phyloP scores from a whole-genome alignment of 768 basidiomycete species.

The Pleurotus giganteus region DNA sequence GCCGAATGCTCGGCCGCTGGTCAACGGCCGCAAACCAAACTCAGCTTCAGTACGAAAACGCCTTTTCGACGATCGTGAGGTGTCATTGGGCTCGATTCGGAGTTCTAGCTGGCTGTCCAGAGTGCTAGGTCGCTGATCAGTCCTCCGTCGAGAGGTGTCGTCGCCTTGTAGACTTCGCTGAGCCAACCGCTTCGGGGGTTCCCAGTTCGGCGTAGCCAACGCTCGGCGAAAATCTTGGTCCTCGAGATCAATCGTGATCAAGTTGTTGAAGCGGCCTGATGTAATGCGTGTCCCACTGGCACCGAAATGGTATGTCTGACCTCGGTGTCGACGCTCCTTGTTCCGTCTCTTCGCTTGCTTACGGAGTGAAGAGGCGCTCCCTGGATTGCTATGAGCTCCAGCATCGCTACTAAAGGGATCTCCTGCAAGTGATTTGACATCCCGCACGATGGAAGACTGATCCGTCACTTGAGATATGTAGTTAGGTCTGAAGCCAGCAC shows the following conservation, averaged over 20 bases:
- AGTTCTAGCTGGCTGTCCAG: no score
- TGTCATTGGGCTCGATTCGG: background rate
- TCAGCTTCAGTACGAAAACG: constrained; percentile 36
- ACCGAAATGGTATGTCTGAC: constrained; percentile 37
- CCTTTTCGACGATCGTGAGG: background rate
- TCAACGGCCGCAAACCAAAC: constrained; percentile 48
- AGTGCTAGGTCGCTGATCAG: background rate
- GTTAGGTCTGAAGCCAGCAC: background rate
- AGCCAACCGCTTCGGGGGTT: constrained; percentile 11
- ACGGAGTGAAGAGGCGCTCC: constrained; percentile 15
- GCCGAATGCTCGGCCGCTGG: constrained; percentile 50
- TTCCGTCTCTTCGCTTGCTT: constrained; percentile 27
- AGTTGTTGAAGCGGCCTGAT: constrained; percentile 29
- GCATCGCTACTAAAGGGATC: background rate
- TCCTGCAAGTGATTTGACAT: background rate
- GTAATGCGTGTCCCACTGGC: constrained; percentile 35
- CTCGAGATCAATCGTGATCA: constrained; percentile 42
- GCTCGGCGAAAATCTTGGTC: constrained; percentile 41
- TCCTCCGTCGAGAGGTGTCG: background rate
- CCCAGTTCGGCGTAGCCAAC: constrained; percentile 29
- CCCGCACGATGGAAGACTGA: background rate
- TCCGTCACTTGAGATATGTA: background rate
- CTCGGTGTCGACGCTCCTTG: constrained; percentile 21
- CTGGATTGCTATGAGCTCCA: background rate
- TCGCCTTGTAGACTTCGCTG: background rate